Conservation (phyloP, 1,139 yeast genomes). For the Scheffersomyces titani region DNA sequence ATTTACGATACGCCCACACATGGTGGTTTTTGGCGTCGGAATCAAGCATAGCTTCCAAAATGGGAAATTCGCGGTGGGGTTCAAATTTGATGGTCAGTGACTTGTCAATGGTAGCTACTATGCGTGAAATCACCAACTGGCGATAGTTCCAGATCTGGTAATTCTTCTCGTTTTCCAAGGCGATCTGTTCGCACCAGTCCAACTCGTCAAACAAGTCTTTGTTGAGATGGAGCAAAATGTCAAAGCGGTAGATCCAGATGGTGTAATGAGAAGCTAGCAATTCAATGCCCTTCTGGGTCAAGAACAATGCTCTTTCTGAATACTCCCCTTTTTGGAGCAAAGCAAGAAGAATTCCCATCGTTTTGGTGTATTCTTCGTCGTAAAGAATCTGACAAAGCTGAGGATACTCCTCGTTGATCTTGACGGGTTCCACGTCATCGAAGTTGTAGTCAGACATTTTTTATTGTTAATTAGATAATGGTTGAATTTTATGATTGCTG, state of each 20-base stretch:
- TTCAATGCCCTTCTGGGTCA: conserved; percentile 65
- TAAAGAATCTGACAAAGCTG: conserved; percentile 77
- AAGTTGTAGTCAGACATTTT: conserved; percentile 13
- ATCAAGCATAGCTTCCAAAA: conserved; percentile 65
- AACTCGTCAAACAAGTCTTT: conserved; percentile 26
- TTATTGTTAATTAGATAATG: neutral
- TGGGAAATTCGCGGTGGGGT: conserved; percentile 59
- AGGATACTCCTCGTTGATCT: conserved; percentile 48
- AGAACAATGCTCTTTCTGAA: conserved; percentile 67
- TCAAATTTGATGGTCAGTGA: conserved; percentile 27
- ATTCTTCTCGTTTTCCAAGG: conserved; percentile 79
- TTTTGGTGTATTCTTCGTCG: conserved; percentile 62
- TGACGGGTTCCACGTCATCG: conserved; percentile 43
- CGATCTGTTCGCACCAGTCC: conserved; percentile 75
- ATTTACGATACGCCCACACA: conserved; percentile 90
- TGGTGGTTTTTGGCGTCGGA: conserved; percentile 91
- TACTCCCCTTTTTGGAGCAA: conserved; percentile 61
- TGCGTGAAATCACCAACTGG: conserved; percentile 52
- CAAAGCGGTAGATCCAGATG: conserved; percentile 78
- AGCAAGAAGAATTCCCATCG: conserved; percentile 65
- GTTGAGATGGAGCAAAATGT: conserved; percentile 47
- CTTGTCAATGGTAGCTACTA: conserved; percentile 19
- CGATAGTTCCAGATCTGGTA: conserved; percentile 97
- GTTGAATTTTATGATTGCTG: neutral
- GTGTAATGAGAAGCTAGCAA: conserved; percentile 90